These are phyloP conservation scores for Sarocladium brachiariae DNA, from an alignment of 2,329 filamentous ascomycete species.

Conservation along the genomic window DNA sequence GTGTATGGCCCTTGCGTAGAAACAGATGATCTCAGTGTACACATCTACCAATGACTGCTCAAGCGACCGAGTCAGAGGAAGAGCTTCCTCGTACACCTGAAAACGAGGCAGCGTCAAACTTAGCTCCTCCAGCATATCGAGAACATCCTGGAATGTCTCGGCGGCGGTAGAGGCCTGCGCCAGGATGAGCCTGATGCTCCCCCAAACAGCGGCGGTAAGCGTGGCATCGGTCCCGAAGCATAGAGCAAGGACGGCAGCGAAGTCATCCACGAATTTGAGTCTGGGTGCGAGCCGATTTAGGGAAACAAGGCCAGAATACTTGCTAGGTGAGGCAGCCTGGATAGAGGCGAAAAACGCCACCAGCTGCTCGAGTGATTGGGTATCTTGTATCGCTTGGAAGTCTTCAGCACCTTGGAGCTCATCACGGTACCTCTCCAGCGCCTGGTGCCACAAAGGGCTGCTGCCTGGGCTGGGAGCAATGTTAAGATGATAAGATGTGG, in stretches of 20 bases:
- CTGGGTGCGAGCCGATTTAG: neutral
- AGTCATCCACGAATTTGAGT: conserved; percentile 22
- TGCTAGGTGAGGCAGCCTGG: neutral
- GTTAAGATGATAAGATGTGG: too few species aligned
- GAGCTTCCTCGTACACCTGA: conserved; percentile 19
- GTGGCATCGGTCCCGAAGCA: conserved; percentile 20
- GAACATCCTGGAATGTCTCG: conserved; percentile 19
- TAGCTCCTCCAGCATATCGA: conserved; percentile 24
- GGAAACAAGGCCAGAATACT: conserved; percentile 4
- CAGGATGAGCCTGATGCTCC: conserved; percentile 20
- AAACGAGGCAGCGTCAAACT: conserved; percentile 22
- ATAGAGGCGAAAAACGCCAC: neutral
- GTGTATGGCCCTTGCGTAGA: conserved; percentile 24
- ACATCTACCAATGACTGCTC: conserved; percentile 22
- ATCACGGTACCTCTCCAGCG: neutral
- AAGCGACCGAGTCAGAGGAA: conserved; percentile 19
- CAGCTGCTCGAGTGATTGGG: neutral
- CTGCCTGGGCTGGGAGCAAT: too few species aligned
- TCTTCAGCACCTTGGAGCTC: neutral
- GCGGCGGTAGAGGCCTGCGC: conserved; percentile 17
- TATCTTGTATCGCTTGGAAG: neutral
- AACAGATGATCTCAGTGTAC: conserved; percentile 24
- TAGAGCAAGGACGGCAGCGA: conserved; percentile 20
- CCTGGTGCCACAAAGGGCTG: neutral
- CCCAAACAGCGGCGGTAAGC: conserved; percentile 22